phyloP scores from a whole-genome alignment of 257 asterid genomes.

The Striga asiatica region DNA sequence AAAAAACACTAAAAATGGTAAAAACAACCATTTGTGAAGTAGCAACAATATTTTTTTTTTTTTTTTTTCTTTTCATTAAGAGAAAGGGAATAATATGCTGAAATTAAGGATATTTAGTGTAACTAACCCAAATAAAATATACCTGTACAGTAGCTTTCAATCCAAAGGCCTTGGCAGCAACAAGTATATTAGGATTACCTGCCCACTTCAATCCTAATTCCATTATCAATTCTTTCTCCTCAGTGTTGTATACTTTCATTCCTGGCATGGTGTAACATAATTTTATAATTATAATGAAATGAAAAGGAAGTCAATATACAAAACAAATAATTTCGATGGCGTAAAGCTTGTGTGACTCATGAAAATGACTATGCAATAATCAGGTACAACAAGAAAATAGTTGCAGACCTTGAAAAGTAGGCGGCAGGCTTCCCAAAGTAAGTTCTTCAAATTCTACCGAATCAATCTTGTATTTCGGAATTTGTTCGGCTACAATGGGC shows the following conservation, averaged over 20 bases:
- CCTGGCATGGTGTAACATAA: slow-evolving; percentile 26
- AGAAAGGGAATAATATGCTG: neutral
- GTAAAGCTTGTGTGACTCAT: too few relatives aligned
- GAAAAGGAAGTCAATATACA: neutral
- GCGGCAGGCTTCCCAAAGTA: slow-evolving; percentile 66
- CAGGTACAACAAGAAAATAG: neutral
- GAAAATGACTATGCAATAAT: too few relatives aligned
- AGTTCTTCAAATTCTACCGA: slow-evolving; percentile 56
- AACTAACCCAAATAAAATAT: neutral
- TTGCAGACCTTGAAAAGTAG: slow-evolving; percentile 71
- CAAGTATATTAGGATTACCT: slow-evolving; percentile 55
- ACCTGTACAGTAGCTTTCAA: slow-evolving; percentile 78
- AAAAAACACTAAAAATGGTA: slow-evolving; percentile 9
- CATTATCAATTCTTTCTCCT: slow-evolving; percentile 84
- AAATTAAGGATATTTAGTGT: neutral
- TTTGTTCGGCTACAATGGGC: slow-evolving; percentile 79
- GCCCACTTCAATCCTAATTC: slow-evolving; percentile 82
- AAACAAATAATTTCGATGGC: neutral
- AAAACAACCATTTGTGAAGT: too few relatives aligned
- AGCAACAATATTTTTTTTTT: too few relatives aligned
- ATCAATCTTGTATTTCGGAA: slow-evolving; percentile 70
- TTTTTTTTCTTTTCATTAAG: too few relatives aligned
- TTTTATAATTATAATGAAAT: neutral
- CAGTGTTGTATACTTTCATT: slow-evolving; percentile 74
- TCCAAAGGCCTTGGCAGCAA: slow-evolving; percentile 74